Evolutionary conservation across 202 grass and related monocot species (phyloP), one percentile per base, ranked within the genome.

Genomic region (Zizania palustris): DNA sequence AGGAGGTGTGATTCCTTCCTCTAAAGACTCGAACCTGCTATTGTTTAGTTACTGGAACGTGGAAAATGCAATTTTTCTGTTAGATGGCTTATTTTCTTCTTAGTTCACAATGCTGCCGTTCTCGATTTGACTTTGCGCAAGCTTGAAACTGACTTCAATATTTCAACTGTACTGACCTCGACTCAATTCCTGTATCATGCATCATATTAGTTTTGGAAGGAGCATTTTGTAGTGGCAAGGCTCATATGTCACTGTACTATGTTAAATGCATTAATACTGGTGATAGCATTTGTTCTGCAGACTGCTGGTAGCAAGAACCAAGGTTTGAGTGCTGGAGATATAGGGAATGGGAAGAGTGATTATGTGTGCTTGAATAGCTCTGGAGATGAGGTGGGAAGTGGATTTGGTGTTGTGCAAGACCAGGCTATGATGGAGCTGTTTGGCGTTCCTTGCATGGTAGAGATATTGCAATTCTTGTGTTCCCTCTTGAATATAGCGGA

Each of bases 381-480:
- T 42, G 85, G 78, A 1, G 70, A 95, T 77, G 77, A 85, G 58
- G 88, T 87, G 33, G 74, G 73, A 60, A 53, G 38, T 82, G 84
- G 76, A 72, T 54, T 73, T 77, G 77, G 49, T 77, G 51, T 58
- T 10, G 67, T 71, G 19, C 76, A 60, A 67, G 85, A 85, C 72
- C 86, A 80, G 79, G 85, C 55, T 37, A 90, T 99, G 85, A 85
- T 83, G 60, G 87, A 96, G 28, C 90, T 79, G 0, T 88, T 90
- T 41, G 96, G 96, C 36, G 85, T 96, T 80, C 78, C 90, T 75
- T 99, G 92, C 70, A 96, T 99, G 89, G 88, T 99, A 76, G 96
- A 99, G 87, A 93, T 99, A 89, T 86, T 99, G 44, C 89, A 99
- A 60, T 99, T 99, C 72, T 76, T 99, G 54, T 99, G 89, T 78